phyloP scores from a whole-genome alignment of 1,284 basidiomycete genomes.

The Puccinia hordei region DNA sequence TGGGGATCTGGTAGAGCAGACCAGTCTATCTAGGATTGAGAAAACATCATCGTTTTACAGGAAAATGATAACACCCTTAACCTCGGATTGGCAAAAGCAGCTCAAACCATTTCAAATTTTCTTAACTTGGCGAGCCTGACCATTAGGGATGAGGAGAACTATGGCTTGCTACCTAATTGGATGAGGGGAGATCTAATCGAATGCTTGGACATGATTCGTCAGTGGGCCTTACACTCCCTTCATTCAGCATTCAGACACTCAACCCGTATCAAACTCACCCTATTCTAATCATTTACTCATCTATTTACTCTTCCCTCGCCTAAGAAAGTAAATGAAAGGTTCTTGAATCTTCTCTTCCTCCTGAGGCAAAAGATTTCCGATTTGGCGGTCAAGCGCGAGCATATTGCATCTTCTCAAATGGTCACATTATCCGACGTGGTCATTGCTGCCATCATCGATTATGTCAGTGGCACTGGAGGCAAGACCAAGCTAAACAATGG shows the following conservation, averaged over 20 bases:
- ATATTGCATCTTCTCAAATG: conserved; percentile 8
- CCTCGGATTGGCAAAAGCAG: neutral
- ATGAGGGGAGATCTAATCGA: conserved; percentile 18
- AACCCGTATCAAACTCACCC: neutral
- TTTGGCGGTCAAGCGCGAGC: conserved; percentile 25
- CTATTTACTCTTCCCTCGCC: neutral
- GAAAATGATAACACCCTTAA: conserved; percentile 10
- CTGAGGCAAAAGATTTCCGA: conserved; percentile 33
- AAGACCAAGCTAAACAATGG: neutral
- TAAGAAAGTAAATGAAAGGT: conserved; percentile 28
- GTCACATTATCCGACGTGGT: conserved; percentile 37
- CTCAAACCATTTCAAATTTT: conserved; percentile 16
- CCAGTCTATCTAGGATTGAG: neutral
- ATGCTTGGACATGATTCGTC: conserved; percentile 27
- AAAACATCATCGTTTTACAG: neutral
- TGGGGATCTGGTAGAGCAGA: neutral
- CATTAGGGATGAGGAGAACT: conserved; percentile 1
- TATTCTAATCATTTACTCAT: neutral
- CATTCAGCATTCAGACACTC: neutral
- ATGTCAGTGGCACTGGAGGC: neutral
- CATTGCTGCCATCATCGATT: conserved; percentile 40
- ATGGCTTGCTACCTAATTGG: neutral
- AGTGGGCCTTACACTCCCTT: neutral
- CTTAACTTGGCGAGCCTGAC: neutral
- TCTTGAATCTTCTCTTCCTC: conserved; percentile 27